These are phyloP conservation scores for Colletotrichum euphorbiae DNA, from an alignment of 2,329 filamentous ascomycete genomes.

Conservation along the genomic window DNA sequence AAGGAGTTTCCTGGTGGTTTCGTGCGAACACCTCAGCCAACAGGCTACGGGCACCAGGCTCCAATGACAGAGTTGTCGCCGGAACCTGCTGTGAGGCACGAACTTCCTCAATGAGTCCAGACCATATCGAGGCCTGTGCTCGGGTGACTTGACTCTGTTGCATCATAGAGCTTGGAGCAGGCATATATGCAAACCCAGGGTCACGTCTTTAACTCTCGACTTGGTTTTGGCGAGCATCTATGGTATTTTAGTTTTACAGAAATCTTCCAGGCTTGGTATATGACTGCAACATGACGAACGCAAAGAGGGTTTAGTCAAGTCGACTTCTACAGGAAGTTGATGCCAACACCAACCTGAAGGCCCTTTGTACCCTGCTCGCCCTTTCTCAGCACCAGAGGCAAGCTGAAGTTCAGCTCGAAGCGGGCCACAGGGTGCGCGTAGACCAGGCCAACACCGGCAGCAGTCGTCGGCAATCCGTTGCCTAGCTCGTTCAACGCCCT, in stretches of 20 bases:
- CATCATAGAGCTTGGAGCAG: neutral
- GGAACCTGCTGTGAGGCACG: neutral
- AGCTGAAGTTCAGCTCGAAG: slow-evolving; percentile 95
- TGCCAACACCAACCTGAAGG: slow-evolving; percentile 93
- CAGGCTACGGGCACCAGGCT: neutral
- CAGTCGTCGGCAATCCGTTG: slow-evolving; percentile 83
- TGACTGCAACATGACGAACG: neutral
- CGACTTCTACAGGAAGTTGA: slow-evolving; percentile 84
- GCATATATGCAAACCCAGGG: neutral
- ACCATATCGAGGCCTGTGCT: neutral
- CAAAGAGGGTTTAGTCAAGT: neutral
- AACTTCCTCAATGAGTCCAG: slow-evolving; percentile 2
- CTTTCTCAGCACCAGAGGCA: slow-evolving; percentile 83
- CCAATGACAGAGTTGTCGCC: slow-evolving; percentile 3
- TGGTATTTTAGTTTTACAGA: slow-evolving; percentile 2
- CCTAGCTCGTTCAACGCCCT: slow-evolving; percentile 76
- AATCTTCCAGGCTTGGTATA: neutral
- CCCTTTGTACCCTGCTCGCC: slow-evolving; percentile 93
- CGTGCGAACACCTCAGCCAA: neutral
- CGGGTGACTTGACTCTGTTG: neutral
- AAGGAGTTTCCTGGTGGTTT: neutral
- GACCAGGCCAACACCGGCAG: slow-evolving; percentile 89
- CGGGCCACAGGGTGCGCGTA: slow-evolving; percentile 94
- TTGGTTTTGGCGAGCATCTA: slow-evolving; percentile 12
- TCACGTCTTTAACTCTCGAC: neutral